Evolutionary conservation across 2,329 filamentous ascomycete species (phyloP), one percentile per base, ranked within the genome.

Genomic region (Cercospora sp.): DNA sequence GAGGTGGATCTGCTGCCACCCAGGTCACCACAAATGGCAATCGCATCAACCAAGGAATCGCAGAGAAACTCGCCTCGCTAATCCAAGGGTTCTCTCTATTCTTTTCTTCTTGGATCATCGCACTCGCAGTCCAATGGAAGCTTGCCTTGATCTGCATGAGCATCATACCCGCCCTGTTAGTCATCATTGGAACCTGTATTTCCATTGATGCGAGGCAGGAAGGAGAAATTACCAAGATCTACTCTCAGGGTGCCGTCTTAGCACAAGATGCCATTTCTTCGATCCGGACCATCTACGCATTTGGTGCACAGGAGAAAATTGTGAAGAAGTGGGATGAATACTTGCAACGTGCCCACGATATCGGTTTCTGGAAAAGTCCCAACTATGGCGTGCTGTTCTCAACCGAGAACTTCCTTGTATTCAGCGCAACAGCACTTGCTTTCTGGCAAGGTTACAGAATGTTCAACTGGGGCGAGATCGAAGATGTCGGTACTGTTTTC

Each of bases 221-320:
- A 68, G 69, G 74, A 5, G 63, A 75, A 57, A 74, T 81, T n/a
- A 69, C 65, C 37, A 69, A 66, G 16, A 65, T 83, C n/a, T 82
- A 81, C 67, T 81, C 81, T 7, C 77, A 79, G 66, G 83, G 82
- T 4, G 81, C 80, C 1, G 77, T 79, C 6, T 75, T 86, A 3
- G 84, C 84, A 1, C 82, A 86, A 74, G 85, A 86, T 67, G 82
- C 83, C 0, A 78, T 86, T 45, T 80, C 80, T 7, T 84, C 82
- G 0, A 82, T 86, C 67, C 79, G 81, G 2, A 86, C 83, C 0
- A 82, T 86, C 8, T 79, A 81, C 59, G 82, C 82, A 0, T 86
- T 86, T 70, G 82, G 83, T 67, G 79, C 83, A 3, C 79, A 82
- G 34, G 75, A 79, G 4, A 79, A 82, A 61, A 75, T 86, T 45